A percentile compares a stretch with the other conserved stretches of the same genome.
phyloP scores from a whole-genome alignment of 306 rosid genomes.

The Quercus parvula region DNA sequence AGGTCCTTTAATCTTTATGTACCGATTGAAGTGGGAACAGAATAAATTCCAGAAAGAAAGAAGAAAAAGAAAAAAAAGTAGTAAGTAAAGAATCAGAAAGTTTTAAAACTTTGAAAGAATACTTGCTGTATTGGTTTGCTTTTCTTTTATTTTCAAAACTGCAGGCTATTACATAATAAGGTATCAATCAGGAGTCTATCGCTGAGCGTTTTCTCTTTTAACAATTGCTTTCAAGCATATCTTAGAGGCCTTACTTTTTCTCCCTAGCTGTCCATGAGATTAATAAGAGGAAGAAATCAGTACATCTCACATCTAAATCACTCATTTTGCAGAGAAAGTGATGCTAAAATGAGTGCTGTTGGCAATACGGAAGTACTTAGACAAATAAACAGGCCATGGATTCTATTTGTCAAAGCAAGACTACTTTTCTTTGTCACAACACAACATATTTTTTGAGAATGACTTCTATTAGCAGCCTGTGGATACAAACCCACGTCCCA shows the following conservation, averaged over 20 bases:
- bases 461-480: conserved; percentile 4
- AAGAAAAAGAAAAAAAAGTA: neutral
- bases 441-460: neutral
- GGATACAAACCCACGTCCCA: neutral
- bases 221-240: neutral
- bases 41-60: conserved; percentile 44
- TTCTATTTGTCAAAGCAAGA: neutral
- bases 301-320: neutral
- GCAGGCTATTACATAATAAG: neutral
- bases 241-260: no score
- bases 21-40: conserved; percentile 62
- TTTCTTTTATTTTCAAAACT: neutral
- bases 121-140: conserved; percentile 22
- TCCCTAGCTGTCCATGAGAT: no score
- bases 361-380: neutral
- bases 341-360: conserved; percentile 10
- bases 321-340: conserved; percentile 1
- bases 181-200: neutral
- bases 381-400: neutral
- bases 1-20: conserved; percentile 38
- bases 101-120: conserved; percentile 15
- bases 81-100: conserved; percentile 38
- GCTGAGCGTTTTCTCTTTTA: neutral
- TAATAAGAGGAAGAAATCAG: neutral
- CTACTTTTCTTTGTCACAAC: neutral